Evolutionary conservation across 148 eudicot genomes (phyloP), one percentile per base, ranked within the genome.

Genomic region (Rhododendron henanense): DNA sequence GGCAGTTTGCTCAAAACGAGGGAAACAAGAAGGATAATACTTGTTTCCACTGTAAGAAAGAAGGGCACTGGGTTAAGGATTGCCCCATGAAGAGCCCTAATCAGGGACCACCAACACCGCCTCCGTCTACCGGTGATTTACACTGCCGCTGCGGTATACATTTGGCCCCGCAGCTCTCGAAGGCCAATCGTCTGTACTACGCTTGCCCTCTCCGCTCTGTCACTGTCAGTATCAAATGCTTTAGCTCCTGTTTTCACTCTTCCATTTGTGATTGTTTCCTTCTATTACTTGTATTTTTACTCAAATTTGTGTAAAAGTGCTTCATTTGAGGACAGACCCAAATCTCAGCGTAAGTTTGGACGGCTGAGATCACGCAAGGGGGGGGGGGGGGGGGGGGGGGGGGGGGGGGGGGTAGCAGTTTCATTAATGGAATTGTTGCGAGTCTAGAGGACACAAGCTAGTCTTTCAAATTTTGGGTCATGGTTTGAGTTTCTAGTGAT

Each of bases 81-180:
- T 81, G 83, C 65, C 83, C 83, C 3, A 37, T 28, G 23, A 81
- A 81, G 65, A 81, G 65, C 44, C 83, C 83, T 4, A 50, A 28
- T 4, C 15, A 31, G 23, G 5, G 10, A 28, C 10, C 33, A 8
- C 63, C 39, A 3, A 3, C 59, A 18, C 61, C 21, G 2, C 59
- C 4, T 15, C 57, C 31, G 15, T 63, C 71, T 63, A 7, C 9
- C 71, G 71, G 11, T n/a, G 8, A 55, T 55, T 18, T 55, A 16
- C 83, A 25, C 11, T 81, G 83, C n/a, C 44, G 0, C 31, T 53
- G 83, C 67, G 61, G 83, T 31, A 0, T 1, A 53, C 35, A 10
- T 16, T 50, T 37, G 44, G 5, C 14, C 83, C 41, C 33, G 2
- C 41, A 35, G 7, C 1, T 16, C 44, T 81, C 83, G 16, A 2